These are phyloP conservation scores for Closterium sp. DNA, from an alignment of 139 green algal genomes.

Conservation along the genomic window DNA sequence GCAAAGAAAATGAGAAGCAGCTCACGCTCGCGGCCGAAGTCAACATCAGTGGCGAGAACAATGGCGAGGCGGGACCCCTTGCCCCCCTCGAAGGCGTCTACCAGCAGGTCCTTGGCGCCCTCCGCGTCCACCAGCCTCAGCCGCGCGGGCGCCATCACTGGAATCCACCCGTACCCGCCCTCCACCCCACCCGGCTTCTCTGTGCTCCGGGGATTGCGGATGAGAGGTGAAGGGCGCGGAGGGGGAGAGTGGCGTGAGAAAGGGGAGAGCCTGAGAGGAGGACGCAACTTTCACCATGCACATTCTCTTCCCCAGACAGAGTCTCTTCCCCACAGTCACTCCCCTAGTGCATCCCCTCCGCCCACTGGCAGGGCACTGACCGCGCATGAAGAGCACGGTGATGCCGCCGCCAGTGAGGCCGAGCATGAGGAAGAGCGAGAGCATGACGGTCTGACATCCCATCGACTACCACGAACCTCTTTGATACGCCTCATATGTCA, in stretches of 20 bases:
- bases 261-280: too few relatives aligned
- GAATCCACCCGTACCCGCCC: background rate
- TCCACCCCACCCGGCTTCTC: background rate
- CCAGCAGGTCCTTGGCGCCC: conserved; percentile 6
- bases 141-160: background rate
- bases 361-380: background rate
- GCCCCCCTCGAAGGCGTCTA: background rate
- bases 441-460: conserved; percentile 5
- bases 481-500: too few relatives aligned
- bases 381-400: background rate
- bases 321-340: too few relatives aligned
- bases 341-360: too few relatives aligned
- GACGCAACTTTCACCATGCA: too few relatives aligned
- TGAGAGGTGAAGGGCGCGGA: too few relatives aligned
- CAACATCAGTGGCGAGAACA: conserved; percentile 12
- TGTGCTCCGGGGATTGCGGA: background rate
- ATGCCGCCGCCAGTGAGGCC: background rate
- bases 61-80: background rate
- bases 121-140: background rate
- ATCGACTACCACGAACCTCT: too few relatives aligned
- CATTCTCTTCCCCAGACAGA: too few relatives aligned
- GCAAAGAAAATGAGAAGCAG: background rate
- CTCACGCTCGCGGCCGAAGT: background rate
- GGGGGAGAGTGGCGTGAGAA: too few relatives aligned
- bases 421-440: conserved; percentile 10